Conservation (phyloP, 2,329 filamentous ascomycete genomes). For the Botrytis aclada region DNA sequence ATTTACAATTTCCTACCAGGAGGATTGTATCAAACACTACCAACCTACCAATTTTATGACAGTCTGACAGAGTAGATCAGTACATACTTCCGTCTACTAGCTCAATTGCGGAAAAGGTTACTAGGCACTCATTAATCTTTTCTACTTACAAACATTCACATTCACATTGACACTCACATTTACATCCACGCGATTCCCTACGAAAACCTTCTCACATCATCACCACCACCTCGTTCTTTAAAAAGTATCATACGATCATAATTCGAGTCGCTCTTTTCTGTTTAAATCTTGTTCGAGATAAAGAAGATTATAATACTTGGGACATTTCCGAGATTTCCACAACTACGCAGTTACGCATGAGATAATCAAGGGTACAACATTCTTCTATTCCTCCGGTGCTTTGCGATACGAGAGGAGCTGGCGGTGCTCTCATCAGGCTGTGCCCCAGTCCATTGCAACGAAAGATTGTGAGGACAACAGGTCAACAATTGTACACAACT, state of each 20-base stretch:
- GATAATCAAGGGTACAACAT: background rate
- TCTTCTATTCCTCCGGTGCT: background rate
- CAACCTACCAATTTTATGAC: background rate
- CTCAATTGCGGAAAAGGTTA: background rate
- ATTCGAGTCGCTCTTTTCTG: background rate
- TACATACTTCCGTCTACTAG: background rate
- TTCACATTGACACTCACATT: background rate
- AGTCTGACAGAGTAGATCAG: background rate
- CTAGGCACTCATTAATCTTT: background rate
- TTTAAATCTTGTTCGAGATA: background rate
- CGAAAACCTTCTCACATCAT: background rate
- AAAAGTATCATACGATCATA: background rate
- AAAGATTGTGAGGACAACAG: constrained; percentile 10
- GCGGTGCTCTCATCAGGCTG: constrained; percentile 1
- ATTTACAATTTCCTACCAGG: background rate
- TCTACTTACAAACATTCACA: background rate
- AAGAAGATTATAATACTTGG: background rate
- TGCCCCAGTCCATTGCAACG: constrained; percentile 9
- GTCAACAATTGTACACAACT: constrained; percentile 2
- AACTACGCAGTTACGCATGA: background rate
- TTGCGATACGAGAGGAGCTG: background rate
- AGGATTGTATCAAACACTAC: background rate
- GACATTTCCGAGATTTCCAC: background rate
- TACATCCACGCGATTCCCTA: background rate
- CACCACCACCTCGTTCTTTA: background rate